Conservation (phyloP, 2,329 filamentous ascomycete genomes). For the Trichophaea hybrida region DNA sequence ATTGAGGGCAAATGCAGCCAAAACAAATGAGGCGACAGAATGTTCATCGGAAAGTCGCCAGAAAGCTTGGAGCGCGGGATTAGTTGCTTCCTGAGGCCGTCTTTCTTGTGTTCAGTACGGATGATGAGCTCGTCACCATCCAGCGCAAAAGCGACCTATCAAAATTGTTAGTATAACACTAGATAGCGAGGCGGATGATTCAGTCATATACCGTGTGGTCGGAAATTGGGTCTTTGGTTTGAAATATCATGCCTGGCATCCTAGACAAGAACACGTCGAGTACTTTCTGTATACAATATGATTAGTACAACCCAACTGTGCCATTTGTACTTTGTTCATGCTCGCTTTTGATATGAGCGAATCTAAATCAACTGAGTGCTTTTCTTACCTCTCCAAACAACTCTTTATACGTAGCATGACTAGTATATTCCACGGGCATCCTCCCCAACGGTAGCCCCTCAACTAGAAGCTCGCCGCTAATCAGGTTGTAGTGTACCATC, state of each 20-base stretch:
- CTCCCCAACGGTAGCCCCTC: slow-evolving; percentile 38
- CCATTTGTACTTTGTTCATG: too few species aligned
- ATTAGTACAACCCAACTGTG: too few species aligned
- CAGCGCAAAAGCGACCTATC: background rate
- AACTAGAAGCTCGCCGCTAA: slow-evolving; percentile 41
- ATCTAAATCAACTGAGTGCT: too few species aligned
- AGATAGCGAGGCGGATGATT: slow-evolving; percentile 11
- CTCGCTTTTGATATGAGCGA: too few species aligned
- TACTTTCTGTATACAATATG: slow-evolving; percentile 23
- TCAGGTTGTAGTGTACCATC: slow-evolving; percentile 37
- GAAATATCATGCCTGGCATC: too few species aligned
- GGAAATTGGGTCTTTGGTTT: too few species aligned
- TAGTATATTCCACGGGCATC: slow-evolving; percentile 36
- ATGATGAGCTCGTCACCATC: background rate
- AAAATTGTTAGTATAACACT: slow-evolving; percentile 12
- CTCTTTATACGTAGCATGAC: slow-evolving; percentile 31
- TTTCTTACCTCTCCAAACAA: slow-evolving; percentile 38
- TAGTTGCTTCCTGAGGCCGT: slow-evolving; percentile 25
- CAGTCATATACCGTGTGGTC: too few species aligned
- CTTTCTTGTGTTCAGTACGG: background rate
- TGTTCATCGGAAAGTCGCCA: slow-evolving; percentile 28
- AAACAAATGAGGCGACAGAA: slow-evolving; percentile 35
- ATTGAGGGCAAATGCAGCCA: slow-evolving; percentile 36
- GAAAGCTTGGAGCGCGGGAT: slow-evolving; percentile 28
- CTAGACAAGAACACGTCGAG: slow-evolving; percentile 29